Base-by-base conservation (phyloP, 768 basidiomycete genomes). In the Mrakia blollopis region DNA sequence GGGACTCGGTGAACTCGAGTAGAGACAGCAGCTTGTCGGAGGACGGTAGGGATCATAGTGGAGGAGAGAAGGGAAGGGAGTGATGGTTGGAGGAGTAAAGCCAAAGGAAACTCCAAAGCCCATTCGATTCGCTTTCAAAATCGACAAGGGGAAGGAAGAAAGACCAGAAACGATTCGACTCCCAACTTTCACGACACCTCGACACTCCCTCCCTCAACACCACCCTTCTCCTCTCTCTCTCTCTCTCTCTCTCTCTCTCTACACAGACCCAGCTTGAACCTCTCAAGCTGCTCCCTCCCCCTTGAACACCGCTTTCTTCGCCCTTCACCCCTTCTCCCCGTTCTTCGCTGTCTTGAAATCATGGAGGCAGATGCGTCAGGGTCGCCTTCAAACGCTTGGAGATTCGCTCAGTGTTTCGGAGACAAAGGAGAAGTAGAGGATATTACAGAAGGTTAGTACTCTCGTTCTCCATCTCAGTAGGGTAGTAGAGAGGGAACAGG, bases 391-490 rank as follows among this genome's bases (percentile, higher is more conserved):
- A 71, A 71, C 70, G 39, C 39, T 81, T 99, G 97, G 97, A 91
- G 96, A 81, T 99, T 99, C 86, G 96, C 97, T 73, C 97, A 99
- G 83, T 99, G 97, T 86, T 99, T 99, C 83, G 97, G 97, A 80
- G 97, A 99, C 88, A 99, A 99, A 88, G 96, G 84, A 81, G 92
- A 97, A 84, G 96, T 98, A 50, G 97, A 98, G 83, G 97, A 99
- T 84, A 98, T 99, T 83, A 99, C 97, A 78, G 97, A 99, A 87
- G 97, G 94, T 50, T 50, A 50, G 47, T 94, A 79, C 78, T 88
- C 82, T 23, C 54, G 37, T 21, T 23, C 30, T 50, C 50, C 61
- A 39, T 41, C n/a, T 41, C 69, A 37, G 30, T 14, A 21, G 11
- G 47, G 47, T 9, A 25, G 10, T 18, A 44, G 9, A 28, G 4